A percentile compares a stretch with the other conserved stretches of the same genome.
Evolutionary conservation across 441 rosid genomes (phyloP).

Genomic region (Macaranga tanarius): DNA sequence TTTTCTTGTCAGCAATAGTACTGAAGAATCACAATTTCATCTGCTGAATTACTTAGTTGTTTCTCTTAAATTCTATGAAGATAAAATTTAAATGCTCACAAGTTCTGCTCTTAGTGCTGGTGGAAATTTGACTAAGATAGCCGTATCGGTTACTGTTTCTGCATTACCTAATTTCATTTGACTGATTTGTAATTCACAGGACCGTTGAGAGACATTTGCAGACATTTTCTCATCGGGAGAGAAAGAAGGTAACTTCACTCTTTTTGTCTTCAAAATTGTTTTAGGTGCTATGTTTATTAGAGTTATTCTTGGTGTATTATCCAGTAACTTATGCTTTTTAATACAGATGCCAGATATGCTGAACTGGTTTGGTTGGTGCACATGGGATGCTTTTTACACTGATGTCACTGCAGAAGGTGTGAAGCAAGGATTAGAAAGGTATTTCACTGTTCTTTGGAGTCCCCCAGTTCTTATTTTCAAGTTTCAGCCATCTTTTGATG

Average conservation of each 20-base stretch:
- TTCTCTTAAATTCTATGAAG: background rate
- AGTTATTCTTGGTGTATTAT: too few relatives aligned
- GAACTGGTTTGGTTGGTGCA: slow-evolving; percentile 76
- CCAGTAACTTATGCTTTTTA: background rate
- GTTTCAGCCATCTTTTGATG: background rate
- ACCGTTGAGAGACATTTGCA: slow-evolving; percentile 53
- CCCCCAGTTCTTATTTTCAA: background rate
- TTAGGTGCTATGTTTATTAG: background rate
- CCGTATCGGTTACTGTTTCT: background rate
- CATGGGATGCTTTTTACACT: slow-evolving; percentile 71
- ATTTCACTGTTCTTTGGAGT: background rate
- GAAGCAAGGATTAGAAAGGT: slow-evolving; percentile 54
- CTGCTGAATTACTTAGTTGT: too few relatives aligned
- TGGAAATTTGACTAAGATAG: background rate
- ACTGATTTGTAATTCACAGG: slow-evolving; percentile 28
- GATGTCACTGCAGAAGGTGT: slow-evolving; percentile 53
- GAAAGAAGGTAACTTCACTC: slow-evolving; percentile 42
- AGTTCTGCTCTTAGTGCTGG: background rate
- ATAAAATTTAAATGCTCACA: background rate
- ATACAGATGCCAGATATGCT: slow-evolving; percentile 57
- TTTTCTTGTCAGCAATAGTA: too few relatives aligned
- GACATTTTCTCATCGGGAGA: slow-evolving; percentile 59
- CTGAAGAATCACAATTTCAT: too few relatives aligned
- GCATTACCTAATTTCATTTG: slow-evolving; percentile 3
- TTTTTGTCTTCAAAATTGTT: background rate